Conservation (phyloP, 371 early-diverging fungal genomes). For the Capillidium rhysosporum region DNA sequence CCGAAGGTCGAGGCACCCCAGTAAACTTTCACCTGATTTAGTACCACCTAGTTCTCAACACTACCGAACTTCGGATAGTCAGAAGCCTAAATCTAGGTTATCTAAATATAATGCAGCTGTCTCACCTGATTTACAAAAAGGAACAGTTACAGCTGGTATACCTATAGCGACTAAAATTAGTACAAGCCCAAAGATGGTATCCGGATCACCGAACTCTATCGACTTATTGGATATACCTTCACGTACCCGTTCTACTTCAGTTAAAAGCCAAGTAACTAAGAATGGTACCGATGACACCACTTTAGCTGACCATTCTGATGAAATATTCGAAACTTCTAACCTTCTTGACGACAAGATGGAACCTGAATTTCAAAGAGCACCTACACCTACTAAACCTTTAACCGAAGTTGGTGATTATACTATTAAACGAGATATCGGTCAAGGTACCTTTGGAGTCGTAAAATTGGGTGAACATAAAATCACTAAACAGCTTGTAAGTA, state of each 20-base stretch:
- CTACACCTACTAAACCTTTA: neutral
- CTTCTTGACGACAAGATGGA: neutral
- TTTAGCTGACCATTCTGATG: neutral
- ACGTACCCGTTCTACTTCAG: too few relatives aligned
- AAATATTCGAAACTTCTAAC: neutral
- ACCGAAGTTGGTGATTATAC: conserved; percentile 6
- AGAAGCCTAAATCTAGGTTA: neutral
- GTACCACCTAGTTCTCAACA: neutral
- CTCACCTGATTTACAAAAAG: neutral
- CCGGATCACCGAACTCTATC: neutral
- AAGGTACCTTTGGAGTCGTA: conserved; percentile 6
- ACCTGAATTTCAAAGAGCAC: neutral
- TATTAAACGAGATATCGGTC: conserved; percentile 6
- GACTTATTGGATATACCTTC: neutral
- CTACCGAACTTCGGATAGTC: neutral
- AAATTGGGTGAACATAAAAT: conserved; percentile 5
- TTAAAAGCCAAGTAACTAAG: neutral
- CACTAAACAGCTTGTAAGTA: neutral
- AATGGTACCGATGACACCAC: neutral
- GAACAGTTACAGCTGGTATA: neutral
- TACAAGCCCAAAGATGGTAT: neutral
- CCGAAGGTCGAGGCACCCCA: neutral
- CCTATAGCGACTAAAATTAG: neutral
- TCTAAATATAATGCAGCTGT: conserved; percentile 1
- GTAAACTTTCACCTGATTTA: neutral